A percentile compares a stretch with the other conserved stretches of the same genome.
Conservation (phyloP, 306 rosid species). For the Phaseolus lunatus region DNA sequence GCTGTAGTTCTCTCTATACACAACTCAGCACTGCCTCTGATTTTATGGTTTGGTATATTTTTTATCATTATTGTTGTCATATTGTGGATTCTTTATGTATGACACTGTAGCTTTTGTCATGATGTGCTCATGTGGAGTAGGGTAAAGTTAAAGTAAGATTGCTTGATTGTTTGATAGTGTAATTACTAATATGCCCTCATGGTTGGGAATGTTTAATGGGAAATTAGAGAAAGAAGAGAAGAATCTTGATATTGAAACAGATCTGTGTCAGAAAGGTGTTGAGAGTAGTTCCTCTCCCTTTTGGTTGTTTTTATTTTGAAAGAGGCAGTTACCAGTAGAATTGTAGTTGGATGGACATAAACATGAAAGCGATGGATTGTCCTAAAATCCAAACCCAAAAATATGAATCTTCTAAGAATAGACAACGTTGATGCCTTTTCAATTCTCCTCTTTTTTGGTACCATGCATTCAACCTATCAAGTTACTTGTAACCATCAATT, state of each 20-base stretch:
- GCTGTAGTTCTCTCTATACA: slow-evolving; percentile 34
- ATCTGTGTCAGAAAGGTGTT: neutral
- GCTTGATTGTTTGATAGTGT: neutral
- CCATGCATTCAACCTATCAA: neutral
- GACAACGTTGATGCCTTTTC: neutral
- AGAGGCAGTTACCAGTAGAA: slow-evolving; percentile 22
- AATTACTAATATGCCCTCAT: slow-evolving; percentile 43
- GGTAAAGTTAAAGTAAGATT: slow-evolving; percentile 29
- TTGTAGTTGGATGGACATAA: neutral
- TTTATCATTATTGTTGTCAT: neutral
- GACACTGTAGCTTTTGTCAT: slow-evolving; percentile 42
- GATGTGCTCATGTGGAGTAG: slow-evolving; percentile 35
- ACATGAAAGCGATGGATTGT: slow-evolving; percentile 41
- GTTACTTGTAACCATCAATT: too few relatives aligned
- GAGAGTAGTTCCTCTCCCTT: neutral
- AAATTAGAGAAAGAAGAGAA: neutral
- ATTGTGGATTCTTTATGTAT: slow-evolving; percentile 44
- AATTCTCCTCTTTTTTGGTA: slow-evolving; percentile 16
- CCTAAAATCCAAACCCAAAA: slow-evolving; percentile 18
- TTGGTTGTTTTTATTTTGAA: slow-evolving; percentile 37
- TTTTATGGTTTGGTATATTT: neutral
- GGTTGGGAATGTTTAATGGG: neutral
- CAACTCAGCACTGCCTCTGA: slow-evolving; percentile 53
- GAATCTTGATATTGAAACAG: slow-evolving; percentile 18
- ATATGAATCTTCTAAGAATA: slow-evolving; percentile 1